Evolutionary conservation across 2,329 filamentous ascomycete species (phyloP), one percentile per base, ranked within the genome.

Genomic region (Sarocladium oryzae): DNA sequence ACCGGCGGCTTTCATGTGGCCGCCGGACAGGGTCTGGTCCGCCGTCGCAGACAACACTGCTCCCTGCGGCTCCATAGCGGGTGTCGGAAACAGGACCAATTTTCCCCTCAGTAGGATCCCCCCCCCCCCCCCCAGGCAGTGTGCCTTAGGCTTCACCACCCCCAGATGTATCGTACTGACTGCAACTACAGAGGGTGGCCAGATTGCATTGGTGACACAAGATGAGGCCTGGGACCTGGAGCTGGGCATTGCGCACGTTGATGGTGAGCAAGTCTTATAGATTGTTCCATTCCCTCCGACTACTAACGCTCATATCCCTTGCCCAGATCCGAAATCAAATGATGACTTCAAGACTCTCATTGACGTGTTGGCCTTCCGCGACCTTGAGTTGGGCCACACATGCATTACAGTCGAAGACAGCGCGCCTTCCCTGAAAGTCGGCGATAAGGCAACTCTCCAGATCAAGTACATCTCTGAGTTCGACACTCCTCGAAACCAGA

Each of bases 1-100:
- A 10, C 78, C 79, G 7, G 78, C 78, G 18, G 77, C 76, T 9
- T 81, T 84, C 60, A 67, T 83, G 63, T 84, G 80, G 79, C 81
- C 80, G 3, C 60, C 69, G 13, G 79, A 83, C 62, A 70, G 80
- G 49, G 66, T 68, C 36, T 85, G 79, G 79, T 69, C 69, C 48
- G 75, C 72, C 26, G 68, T 69, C 11, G 64, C 72, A 33, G 80
- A 84, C 58, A 82, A 82, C 57, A 76, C 62, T 4, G 69, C 73
- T 6, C 81, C 81, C 0, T 84, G 81, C 58, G 80, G 81, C 50
- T 80, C 77, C 10, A 63, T 66, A 10, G 67, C 69, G 15, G 66
- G 68, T 1, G 66, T 72, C 2, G 64, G 63, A 16, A 78, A 78
- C 54, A 67, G 81, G 51, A 82, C 78, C 1, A 60, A 72, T 3